phyloP scores from a whole-genome alignment of 2,329 filamentous ascomycete species.

The Penicillium sp. region DNA sequence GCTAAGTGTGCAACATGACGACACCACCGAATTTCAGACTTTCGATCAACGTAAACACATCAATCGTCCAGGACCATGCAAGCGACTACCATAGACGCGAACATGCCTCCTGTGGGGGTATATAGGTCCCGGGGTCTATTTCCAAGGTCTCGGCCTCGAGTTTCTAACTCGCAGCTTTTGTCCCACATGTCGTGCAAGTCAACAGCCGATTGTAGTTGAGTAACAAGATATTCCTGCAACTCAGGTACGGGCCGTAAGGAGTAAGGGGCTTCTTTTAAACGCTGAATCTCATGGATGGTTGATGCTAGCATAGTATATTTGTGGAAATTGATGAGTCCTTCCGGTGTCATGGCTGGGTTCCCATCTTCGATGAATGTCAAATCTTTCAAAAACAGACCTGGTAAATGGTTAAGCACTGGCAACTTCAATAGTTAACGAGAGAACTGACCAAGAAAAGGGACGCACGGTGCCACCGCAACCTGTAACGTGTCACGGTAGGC shows the following conservation, averaged over 20 bases:
- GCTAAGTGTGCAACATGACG: not conserved
- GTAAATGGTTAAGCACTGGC: not conserved
- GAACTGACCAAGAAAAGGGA: constrained; percentile 83
- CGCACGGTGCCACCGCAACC: constrained; percentile 85
- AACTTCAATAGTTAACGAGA: constrained; percentile 3
- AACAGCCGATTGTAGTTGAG: constrained; percentile 83
- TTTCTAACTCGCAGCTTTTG: constrained; percentile 83
- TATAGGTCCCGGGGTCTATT: constrained; percentile 8
- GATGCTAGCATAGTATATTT: constrained; percentile 20
- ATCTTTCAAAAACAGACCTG: constrained; percentile 89
- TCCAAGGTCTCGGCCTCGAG: constrained; percentile 78
- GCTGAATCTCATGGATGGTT: constrained; percentile 61
- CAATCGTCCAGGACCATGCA: constrained; percentile 13
- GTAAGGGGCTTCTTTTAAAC: constrained; percentile 92
- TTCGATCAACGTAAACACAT: not conserved
- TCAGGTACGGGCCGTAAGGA: constrained; percentile 79
- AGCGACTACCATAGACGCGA: constrained; percentile 12
- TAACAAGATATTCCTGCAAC: constrained; percentile 73
- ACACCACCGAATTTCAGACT: not conserved
- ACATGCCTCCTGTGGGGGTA: constrained; percentile 12
- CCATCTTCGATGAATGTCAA: constrained; percentile 96
- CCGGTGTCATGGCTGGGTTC: constrained; percentile 88
- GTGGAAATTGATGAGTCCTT: constrained; percentile 65
- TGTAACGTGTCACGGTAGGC: constrained; percentile 66
- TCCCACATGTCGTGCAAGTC: constrained; percentile 98